phyloP scores from a whole-genome alignment of 176 grass and related monocot species.

The Eleusine indica region DNA sequence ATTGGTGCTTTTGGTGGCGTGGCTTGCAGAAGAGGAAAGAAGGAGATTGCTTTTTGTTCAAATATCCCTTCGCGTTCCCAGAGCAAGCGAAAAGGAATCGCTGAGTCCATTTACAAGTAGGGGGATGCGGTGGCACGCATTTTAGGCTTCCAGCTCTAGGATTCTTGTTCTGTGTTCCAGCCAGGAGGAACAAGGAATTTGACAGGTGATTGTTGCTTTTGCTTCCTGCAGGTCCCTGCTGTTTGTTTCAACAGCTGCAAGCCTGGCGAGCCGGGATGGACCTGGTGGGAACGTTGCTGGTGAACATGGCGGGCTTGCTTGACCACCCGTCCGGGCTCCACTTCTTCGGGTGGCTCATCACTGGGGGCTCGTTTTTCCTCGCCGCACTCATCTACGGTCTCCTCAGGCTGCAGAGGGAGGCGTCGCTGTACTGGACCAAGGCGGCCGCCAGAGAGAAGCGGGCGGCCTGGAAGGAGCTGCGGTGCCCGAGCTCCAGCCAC shows the following conservation, averaged over 20 bases:
- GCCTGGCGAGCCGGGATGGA: slow-evolving; percentile 53
- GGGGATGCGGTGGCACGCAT: neutral
- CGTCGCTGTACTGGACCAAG: slow-evolving; percentile 75
- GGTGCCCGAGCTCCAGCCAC: slow-evolving; percentile 74
- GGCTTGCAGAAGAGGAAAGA: neutral
- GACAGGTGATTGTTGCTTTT: slow-evolving; percentile 15
- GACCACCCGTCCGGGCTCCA: slow-evolving; percentile 46
- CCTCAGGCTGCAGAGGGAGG: slow-evolving; percentile 71
- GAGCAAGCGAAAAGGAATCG: neutral
- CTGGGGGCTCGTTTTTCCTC: slow-evolving; percentile 65
- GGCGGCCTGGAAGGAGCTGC: slow-evolving; percentile 43
- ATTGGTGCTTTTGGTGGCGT: neutral
- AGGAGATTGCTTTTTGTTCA: slow-evolving; percentile 6
- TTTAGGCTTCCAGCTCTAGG: slow-evolving; percentile 25
- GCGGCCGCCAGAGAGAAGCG: slow-evolving; percentile 70
- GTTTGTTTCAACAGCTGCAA: neutral
- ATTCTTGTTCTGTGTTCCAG: neutral
- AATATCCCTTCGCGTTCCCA: neutral
- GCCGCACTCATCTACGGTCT: slow-evolving; percentile 62
- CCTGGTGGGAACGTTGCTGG: slow-evolving; percentile 55
- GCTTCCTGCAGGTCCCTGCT: slow-evolving; percentile 35
- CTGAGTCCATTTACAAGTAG: neutral
- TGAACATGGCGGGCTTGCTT: slow-evolving; percentile 43
- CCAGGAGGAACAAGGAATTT: neutral
- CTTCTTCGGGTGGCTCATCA: slow-evolving; percentile 64